Evolutionary conservation across 164 flowering plant species (phyloP).

Genomic region (Kalanchoe fedtschenkoi): DNA sequence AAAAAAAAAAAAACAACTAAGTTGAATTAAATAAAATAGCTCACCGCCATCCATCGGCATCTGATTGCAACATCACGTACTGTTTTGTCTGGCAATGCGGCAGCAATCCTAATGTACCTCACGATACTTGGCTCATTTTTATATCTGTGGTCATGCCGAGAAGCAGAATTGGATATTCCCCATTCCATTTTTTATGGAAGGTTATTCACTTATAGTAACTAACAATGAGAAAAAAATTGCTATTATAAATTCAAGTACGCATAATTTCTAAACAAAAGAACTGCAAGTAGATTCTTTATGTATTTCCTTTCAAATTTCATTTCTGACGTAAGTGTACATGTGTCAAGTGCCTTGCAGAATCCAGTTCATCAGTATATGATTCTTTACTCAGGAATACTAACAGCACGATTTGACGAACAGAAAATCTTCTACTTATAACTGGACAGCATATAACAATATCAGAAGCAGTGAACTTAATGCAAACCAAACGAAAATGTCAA

Average conservation of each 20-base stretch:
- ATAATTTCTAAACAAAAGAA: not conserved
- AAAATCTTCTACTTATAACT: too few species aligned
- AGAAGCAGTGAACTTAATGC: too few species aligned
- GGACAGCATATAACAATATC: too few species aligned
- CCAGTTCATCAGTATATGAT: too few species aligned
- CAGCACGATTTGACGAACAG: too few species aligned
- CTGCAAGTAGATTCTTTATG: too few species aligned
- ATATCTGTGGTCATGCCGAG: slow-evolving; percentile 28
- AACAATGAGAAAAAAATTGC: not conserved
- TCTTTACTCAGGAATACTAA: too few species aligned
- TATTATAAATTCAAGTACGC: not conserved
- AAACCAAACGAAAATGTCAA: too few species aligned
- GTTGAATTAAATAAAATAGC: slow-evolving; percentile 15
- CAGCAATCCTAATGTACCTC: slow-evolving; percentile 86
- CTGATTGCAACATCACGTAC: slow-evolving; percentile 95
- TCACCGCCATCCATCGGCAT: slow-evolving; percentile 90
- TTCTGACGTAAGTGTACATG: too few species aligned
- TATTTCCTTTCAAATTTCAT: too few species aligned
- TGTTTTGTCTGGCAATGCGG: slow-evolving; percentile 68
- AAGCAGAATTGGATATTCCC: slow-evolving; percentile 2
- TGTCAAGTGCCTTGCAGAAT: too few species aligned
- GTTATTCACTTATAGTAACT: not conserved
- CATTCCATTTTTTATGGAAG: not conserved
- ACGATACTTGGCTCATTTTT: slow-evolving; percentile 64
- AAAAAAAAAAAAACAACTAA: not conserved